Evolutionary conservation across 306 rosid genomes (phyloP), one percentile per base, ranked within the genome.

Genomic region (Fagus sylvatica): DNA sequence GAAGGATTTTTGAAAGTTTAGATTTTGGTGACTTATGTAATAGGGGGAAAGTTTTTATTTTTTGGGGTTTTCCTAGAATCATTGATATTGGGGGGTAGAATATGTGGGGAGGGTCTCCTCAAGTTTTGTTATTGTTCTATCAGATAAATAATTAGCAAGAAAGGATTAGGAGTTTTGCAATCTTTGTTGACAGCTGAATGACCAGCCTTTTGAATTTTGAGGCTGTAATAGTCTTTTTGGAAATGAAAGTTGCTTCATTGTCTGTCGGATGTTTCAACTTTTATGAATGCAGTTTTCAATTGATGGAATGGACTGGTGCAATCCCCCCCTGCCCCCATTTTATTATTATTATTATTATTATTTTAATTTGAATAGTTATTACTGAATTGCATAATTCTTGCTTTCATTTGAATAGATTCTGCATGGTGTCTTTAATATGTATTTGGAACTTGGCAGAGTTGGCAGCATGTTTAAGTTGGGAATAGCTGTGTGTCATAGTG

Each of bases 21-120:
- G 11, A 46, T 10, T 46, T 17, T 71, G 77, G 74, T 81, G 30
- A 37, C 76, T 37, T 4, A 73, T 84, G 79, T 74, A 72, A 30
- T 36, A n/a, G 57, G 55, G 53, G 55, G 77, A 17, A 49, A n/a
- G 34, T 55, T 53, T 12, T 72, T 16, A 4, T 56, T 40, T 72
- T 71, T 22, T 22, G 28, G 28, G 28, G 28, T 22, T 22, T 8
- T 46, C 11, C 79, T 71, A 34, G 59, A 53, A 19, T 73, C 79
- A 43, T 65, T 78, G 43, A 16, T 39, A 6, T 65, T 53, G 28
- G 28, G 28, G 28, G 28, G 62, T 74, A 57, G 69, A 7, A 57
- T 79, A 69, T 78, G n/a, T 70, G 69, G 79, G 71, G 74, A 79
- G 57, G 53, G 75, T 83, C 76, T 79, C 78, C 71, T 46, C 53